phyloP scores from a whole-genome alignment of 179 eudicot species.

The Camellia oleifera region DNA sequence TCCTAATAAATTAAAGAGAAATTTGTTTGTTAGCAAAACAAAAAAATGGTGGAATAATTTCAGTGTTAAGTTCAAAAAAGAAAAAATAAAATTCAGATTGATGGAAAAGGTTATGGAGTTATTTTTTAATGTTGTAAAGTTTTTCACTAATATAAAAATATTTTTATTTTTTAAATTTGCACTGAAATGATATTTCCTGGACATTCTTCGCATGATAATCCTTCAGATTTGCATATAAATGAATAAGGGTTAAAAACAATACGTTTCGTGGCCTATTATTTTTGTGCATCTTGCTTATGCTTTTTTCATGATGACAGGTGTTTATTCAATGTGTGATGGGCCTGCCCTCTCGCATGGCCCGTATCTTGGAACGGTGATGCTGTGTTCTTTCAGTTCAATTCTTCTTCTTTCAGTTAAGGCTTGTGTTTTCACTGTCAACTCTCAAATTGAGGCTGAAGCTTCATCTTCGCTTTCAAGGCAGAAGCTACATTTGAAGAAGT shows the following conservation, averaged over 20 bases:
- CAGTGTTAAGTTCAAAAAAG: too few species aligned
- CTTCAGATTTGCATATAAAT: not conserved
- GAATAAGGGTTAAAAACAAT: not conserved
- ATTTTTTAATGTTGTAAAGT: too few species aligned
- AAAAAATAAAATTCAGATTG: too few species aligned
- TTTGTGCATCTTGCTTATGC: conserved; percentile 8
- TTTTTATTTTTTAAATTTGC: too few species aligned
- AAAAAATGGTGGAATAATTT: too few species aligned
- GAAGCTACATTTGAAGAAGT: conserved; percentile 76
- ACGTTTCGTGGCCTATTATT: not conserved
- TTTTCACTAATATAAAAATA: too few species aligned
- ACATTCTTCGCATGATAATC: not conserved
- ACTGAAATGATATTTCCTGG: not conserved
- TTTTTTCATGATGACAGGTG: conserved; percentile 52
- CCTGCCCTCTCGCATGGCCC: conserved; percentile 88
- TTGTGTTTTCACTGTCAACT: conserved; percentile 73
- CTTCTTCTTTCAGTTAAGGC: conserved; percentile 76
- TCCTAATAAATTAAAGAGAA: not conserved
- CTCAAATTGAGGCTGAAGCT: conserved; percentile 74
- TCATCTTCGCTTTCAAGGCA: conserved; percentile 64
- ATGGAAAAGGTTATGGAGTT: too few species aligned
- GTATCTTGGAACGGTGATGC: conserved; percentile 79
- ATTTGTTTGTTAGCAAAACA: not conserved
- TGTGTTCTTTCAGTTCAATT: conserved; percentile 75
- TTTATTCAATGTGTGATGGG: conserved; percentile 73